These are phyloP conservation scores for Bipolaris victoriae DNA, from an alignment of 2,329 filamentous ascomycete species.

Conservation along the genomic window DNA sequence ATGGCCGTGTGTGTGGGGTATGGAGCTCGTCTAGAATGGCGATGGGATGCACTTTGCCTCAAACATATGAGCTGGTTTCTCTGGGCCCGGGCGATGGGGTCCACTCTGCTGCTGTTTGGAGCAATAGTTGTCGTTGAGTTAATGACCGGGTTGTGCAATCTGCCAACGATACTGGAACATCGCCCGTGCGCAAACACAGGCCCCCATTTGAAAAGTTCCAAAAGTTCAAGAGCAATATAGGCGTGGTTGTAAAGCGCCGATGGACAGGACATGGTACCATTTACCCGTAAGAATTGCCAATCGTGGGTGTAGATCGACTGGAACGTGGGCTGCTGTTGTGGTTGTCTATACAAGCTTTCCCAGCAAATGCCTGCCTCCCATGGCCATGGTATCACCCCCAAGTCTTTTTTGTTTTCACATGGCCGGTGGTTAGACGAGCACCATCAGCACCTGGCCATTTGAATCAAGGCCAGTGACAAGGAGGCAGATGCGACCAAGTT, in stretches of 20 bases:
- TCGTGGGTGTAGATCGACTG: slow-evolving; percentile 12
- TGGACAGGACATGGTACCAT: slow-evolving; percentile 16
- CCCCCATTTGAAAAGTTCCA: slow-evolving; percentile 21
- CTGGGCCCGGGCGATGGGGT: slow-evolving; percentile 9
- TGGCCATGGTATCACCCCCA: slow-evolving; percentile 6
- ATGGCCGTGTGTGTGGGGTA: slow-evolving; percentile 5
- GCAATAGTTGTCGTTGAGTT: slow-evolving; percentile 1
- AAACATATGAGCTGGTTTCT: slow-evolving; percentile 15
- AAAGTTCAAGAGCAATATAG: slow-evolving; percentile 2
- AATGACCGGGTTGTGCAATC: slow-evolving; percentile 4
- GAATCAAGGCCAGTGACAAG: not conserved
- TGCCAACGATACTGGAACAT: slow-evolving; percentile 3
- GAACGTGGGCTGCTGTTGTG: slow-evolving; percentile 9
- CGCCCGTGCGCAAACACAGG: not conserved
- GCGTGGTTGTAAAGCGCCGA: slow-evolving; percentile 8
- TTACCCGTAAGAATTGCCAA: slow-evolving; percentile 33
- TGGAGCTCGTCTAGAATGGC: slow-evolving; percentile 12
- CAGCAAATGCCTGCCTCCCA: not conserved
- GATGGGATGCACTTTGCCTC: slow-evolving; percentile 9
- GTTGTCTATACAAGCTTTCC: slow-evolving; percentile 11
- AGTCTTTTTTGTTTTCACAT: too few species aligned
- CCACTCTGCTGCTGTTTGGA: slow-evolving; percentile 8
- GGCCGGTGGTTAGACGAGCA: too few species aligned
- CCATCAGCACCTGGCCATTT: too few species aligned
- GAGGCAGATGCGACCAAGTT: not conserved